These are phyloP conservation scores for Fusarium nisikadoi DNA, from an alignment of 2,329 filamentous ascomycete genomes.

Conservation along the genomic window DNA sequence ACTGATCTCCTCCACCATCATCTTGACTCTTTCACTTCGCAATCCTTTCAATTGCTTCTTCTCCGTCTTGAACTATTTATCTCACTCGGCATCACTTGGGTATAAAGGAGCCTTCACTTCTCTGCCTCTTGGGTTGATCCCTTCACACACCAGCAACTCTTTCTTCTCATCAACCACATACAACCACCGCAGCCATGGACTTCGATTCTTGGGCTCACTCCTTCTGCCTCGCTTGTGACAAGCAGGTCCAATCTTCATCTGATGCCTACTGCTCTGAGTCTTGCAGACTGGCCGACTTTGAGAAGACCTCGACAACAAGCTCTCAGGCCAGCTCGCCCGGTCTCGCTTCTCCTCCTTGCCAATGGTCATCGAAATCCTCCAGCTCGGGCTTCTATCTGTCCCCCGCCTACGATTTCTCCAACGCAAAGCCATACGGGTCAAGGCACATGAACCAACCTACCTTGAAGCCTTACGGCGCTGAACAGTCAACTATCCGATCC, in stretches of 20 bases:
- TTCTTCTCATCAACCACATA: constrained; percentile 18
- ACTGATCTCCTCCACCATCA: constrained; percentile 34
- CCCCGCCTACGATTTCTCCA: constrained; percentile 79
- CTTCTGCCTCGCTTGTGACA: constrained; percentile 94
- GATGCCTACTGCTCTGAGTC: constrained; percentile 92
- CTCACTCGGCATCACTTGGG: constrained; percentile 29
- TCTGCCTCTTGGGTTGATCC: constrained; percentile 21
- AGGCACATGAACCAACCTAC: constrained; percentile 52
- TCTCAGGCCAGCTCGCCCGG: constrained; percentile 69
- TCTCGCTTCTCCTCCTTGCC: constrained; percentile 61
- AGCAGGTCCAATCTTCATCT: constrained; percentile 76
- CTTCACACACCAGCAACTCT: constrained; percentile 11
- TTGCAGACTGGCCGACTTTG: constrained; percentile 88
- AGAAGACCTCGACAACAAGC: constrained; percentile 71
- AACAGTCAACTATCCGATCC: constrained; percentile 49
- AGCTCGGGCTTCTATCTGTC: constrained; percentile 72
- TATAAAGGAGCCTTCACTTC: constrained; percentile 16
- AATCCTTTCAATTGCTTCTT: constrained; percentile 37
- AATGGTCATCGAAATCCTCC: constrained; percentile 55
- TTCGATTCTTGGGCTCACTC: constrained; percentile 82
- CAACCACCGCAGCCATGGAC: constrained; percentile 57
- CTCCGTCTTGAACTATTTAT: constrained; percentile 25
- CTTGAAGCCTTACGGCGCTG: constrained; percentile 41
- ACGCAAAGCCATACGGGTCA: constrained; percentile 67
- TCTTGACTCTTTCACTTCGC: constrained; percentile 30